Conservation (phyloP, 257 asterid genomes). For the Fraxinus americana region DNA sequence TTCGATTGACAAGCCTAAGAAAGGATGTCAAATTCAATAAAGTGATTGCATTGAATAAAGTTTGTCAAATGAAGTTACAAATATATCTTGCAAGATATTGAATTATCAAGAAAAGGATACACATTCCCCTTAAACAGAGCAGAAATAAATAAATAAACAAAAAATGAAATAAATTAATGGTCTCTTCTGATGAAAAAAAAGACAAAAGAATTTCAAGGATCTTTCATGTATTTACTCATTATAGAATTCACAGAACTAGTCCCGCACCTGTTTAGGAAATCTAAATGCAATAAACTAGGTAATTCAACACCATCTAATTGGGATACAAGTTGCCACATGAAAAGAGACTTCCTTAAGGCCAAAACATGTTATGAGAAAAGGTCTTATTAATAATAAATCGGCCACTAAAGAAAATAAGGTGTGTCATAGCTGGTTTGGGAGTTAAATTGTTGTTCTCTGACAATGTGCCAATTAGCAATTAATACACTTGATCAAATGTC, state of each 20-base stretch:
- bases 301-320: slow-evolving; percentile 2
- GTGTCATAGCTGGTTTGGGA: not conserved
- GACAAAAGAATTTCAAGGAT: not conserved
- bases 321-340: not conserved
- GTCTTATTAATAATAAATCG: not conserved
- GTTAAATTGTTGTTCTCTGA: not conserved
- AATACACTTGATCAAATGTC: not conserved
- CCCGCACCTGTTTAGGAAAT: not conserved
- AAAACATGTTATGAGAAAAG: not conserved
- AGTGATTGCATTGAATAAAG: slow-evolving; percentile 6
- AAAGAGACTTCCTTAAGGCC: slow-evolving; percentile 6
- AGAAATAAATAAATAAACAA: not conserved
- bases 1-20: slow-evolving; percentile 60
- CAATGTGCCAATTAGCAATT: not conserved
- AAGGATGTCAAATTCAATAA: slow-evolving; percentile 27
- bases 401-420: not conserved
- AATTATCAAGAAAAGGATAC: slow-evolving; percentile 18
- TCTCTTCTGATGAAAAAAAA: not conserved
- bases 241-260: not conserved
- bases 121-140: not conserved
- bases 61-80: not conserved
- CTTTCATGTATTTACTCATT: not conserved
- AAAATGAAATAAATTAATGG: slow-evolving; percentile 2
- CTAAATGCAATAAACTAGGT: not conserved
- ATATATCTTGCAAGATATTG: not conserved